Conservation (phyloP, 2,329 filamentous ascomycete genomes). For the Xylariaceae sp. region DNA sequence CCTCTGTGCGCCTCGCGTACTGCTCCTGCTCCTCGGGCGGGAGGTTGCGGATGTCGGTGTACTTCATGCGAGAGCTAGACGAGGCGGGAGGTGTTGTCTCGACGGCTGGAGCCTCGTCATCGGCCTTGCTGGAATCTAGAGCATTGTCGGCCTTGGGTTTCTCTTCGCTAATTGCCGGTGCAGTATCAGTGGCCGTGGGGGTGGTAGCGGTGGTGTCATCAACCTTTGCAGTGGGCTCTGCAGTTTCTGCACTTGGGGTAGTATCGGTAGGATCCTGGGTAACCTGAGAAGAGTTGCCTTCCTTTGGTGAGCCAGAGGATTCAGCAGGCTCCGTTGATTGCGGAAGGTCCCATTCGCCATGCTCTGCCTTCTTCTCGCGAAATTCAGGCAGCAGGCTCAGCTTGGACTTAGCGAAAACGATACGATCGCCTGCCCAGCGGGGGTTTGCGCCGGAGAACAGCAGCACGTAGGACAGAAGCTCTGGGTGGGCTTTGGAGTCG, state of each 20-base stretch:
- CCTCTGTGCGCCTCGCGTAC: not conserved
- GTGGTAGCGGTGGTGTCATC: not conserved
- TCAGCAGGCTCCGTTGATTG: not conserved
- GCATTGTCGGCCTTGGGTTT: not conserved
- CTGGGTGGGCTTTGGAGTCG: conserved; percentile 19
- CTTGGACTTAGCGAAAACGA: conserved; percentile 31
- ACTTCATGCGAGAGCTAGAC: conserved; percentile 10
- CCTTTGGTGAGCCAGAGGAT: not conserved
- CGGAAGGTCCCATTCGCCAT: conserved; percentile 25
- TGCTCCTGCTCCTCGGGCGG: conserved; percentile 10
- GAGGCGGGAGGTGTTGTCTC: conserved; percentile 5
- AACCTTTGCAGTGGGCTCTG: not conserved
- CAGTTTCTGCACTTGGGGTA: not conserved
- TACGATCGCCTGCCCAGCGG: conserved; percentile 27
- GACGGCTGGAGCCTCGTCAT: not conserved
- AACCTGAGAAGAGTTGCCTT: not conserved
- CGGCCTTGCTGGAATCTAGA: not conserved
- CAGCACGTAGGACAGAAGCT: conserved; percentile 26
- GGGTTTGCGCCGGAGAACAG: conserved; percentile 28
- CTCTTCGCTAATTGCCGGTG: conserved; percentile 1
- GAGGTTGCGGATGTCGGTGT: conserved; percentile 16
- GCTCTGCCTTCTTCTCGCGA: conserved; percentile 22
- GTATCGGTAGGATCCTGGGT: not conserved
- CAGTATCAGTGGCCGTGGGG: not conserved
- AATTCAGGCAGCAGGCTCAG: conserved; percentile 31